Conservation (phyloP, 1,284 basidiomycete genomes). For the Chalciporus sp. region DNA sequence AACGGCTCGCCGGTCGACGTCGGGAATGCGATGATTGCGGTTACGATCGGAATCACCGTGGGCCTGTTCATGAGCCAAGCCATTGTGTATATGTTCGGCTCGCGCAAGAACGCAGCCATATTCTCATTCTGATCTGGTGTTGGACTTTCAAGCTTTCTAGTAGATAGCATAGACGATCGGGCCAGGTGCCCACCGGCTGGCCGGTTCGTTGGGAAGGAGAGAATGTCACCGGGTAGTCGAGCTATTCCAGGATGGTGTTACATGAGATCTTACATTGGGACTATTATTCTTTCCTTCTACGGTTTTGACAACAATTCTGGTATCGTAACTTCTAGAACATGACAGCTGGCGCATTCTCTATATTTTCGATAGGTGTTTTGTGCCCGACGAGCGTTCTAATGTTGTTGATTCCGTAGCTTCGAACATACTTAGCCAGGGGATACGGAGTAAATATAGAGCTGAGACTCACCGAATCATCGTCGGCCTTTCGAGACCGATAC, state of each 20-base stretch:
- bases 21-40: conserved; percentile 83
- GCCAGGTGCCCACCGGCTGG: conserved; percentile 8
- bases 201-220: conserved; percentile 4
- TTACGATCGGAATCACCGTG: conserved; percentile 89
- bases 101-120: conserved; percentile 79
- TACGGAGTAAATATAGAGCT: neutral
- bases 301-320: neutral
- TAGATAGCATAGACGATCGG: conserved; percentile 1
- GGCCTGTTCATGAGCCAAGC: conserved; percentile 89
- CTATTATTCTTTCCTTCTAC: conserved; percentile 3
- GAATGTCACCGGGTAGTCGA: neutral
- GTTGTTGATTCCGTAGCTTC: conserved; percentile 87
- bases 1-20: conserved; percentile 74
- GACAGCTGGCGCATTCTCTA: conserved; percentile 89
- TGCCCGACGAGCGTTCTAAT: conserved; percentile 97
- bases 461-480: conserved; percentile 93
- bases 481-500: conserved; percentile 93
- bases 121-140: conserved; percentile 67
- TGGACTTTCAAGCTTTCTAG: neutral
- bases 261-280: conserved; percentile 3
- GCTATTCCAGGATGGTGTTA: neutral
- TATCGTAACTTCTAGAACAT: conserved; percentile 60
- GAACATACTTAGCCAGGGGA: conserved; percentile 6
- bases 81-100: conserved; percentile 83
- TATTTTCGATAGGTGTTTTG: conserved; percentile 89